Evolutionary conservation across 345 rosid species (phyloP).

Genomic region (Dovyalis caffra): DNA sequence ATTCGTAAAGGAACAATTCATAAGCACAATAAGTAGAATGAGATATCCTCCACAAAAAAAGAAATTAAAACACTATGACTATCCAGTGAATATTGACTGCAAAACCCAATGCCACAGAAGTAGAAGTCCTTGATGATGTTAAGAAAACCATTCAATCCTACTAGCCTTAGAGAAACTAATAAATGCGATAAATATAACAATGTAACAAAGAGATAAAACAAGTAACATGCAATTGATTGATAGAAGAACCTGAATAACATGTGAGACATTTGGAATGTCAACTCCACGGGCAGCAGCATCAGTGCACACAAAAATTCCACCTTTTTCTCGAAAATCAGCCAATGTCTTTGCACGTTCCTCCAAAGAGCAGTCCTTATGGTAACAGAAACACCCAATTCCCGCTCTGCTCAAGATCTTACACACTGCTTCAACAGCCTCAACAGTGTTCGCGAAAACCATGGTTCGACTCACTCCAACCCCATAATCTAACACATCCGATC

Average conservation of each 20-base stretch:
- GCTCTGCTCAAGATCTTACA: conserved; percentile 70
- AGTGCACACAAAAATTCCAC: conserved; percentile 89
- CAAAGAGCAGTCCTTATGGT: conserved; percentile 78
- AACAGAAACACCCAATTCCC: conserved; percentile 70
- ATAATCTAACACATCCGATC: conserved; percentile 19
- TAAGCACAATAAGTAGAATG: no score
- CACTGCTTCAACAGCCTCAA: conserved; percentile 87
- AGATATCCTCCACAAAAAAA: no score
- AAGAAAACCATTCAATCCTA: no score
- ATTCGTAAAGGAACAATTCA: no score
- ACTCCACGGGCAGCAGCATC: conserved; percentile 99
- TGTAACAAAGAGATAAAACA: neutral
- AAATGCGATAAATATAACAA: no score
- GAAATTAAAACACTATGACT: no score
- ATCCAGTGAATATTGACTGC: no score
- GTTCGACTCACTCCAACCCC: conserved; percentile 51
- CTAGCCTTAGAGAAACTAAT: no score
- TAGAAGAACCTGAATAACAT: conserved; percentile 79
- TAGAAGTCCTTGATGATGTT: no score
- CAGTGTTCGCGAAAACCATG: conserved; percentile 94
- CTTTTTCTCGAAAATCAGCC: conserved; percentile 64
- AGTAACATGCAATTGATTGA: conserved; percentile 1
- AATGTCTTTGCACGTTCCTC: conserved; percentile 73
- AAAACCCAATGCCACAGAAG: no score
- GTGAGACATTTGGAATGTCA: conserved; percentile 88